These are phyloP conservation scores for Teunomyces barrocoloradensis DNA, from an alignment of 805 yeast genomes.

Conservation along the genomic window DNA sequence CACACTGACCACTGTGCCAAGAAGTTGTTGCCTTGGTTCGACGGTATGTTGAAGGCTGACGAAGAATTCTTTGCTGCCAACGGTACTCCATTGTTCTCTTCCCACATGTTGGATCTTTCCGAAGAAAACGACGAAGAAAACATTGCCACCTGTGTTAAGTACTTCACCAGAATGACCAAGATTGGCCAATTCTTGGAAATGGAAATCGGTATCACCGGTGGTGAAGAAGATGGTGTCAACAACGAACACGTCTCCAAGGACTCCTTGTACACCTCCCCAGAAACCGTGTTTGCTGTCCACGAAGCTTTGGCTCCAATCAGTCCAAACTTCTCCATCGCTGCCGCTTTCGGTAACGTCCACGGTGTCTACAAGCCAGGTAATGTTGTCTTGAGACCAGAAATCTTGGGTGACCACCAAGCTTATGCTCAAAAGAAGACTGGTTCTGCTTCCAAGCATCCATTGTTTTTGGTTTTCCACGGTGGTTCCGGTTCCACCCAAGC, in stretches of 20 bases:
- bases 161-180: conserved; percentile 91
- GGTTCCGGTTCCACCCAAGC: conserved; percentile 96
- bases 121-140: conserved; percentile 97
- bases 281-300: conserved; percentile 89
- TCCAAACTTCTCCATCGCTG: conserved; percentile 98
- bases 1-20: conserved; percentile 99
- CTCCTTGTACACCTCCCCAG: conserved; percentile 89
- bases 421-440: conserved; percentile 72
- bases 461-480: conserved; percentile 99
- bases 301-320: conserved; percentile 86
- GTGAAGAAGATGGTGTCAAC: conserved; percentile 99
- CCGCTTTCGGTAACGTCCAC: conserved; percentile 99
- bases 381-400: conserved; percentile 87
- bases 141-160: conserved; percentile 90
- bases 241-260: conserved; percentile 90
- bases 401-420: conserved; percentile 93
- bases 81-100: conserved; percentile 96
- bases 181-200: conserved; percentile 97
- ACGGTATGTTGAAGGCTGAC: conserved; percentile 96
- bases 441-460: conserved; percentile 59
- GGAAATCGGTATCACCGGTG: conserved; percentile 99
- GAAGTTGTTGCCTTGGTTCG: conserved; percentile 97
- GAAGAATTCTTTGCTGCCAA: conserved; percentile 82
- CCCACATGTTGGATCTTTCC: conserved; percentile 97
- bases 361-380: conserved; percentile 99